A percentile compares a stretch with the other conserved stretches of the same genome.
Conservation (phyloP, 1,139 yeast genomes). For the Suhomyces choctaworum region DNA sequence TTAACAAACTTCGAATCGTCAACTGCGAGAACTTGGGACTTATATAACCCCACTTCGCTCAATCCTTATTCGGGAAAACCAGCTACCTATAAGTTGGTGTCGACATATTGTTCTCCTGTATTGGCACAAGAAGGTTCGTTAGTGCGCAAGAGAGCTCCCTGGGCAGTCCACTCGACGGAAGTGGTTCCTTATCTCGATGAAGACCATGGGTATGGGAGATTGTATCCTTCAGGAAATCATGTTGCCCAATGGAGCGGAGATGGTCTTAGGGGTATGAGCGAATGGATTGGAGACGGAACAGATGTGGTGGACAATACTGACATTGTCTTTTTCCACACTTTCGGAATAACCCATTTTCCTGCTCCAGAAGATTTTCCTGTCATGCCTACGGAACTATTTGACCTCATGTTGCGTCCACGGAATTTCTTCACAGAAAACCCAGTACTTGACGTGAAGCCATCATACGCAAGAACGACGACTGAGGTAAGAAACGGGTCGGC, state of each 20-base stretch:
- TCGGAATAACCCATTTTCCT: slow-evolving; percentile 84
- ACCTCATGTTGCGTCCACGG: slow-evolving; percentile 73
- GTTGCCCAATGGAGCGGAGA: slow-evolving; percentile 82
- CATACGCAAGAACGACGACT: slow-evolving; percentile 62
- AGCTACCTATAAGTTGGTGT: slow-evolving; percentile 72
- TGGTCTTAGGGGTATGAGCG: slow-evolving; percentile 66
- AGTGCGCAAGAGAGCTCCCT: slow-evolving; percentile 79
- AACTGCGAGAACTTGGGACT: slow-evolving; percentile 76
- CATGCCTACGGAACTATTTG: slow-evolving; percentile 83
- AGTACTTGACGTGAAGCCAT: slow-evolving; percentile 70
- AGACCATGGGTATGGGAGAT: slow-evolving; percentile 49
- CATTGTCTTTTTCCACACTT: slow-evolving; percentile 73
- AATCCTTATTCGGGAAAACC: slow-evolving; percentile 75
- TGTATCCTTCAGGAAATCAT: slow-evolving; percentile 79
- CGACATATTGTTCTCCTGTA: slow-evolving; percentile 72
- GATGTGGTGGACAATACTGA: slow-evolving; percentile 68
- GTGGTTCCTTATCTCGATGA: slow-evolving; percentile 70
- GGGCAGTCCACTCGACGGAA: slow-evolving; percentile 68
- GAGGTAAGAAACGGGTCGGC: slow-evolving; percentile 48
- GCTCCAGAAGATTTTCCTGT: slow-evolving; percentile 89
- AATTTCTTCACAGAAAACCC: slow-evolving; percentile 78
- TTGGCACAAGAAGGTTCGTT: slow-evolving; percentile 74
- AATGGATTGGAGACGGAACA: slow-evolving; percentile 70
- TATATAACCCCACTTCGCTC: slow-evolving; percentile 66
- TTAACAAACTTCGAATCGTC: slow-evolving; percentile 60